These are phyloP conservation scores for Sesbania bispinosa DNA, from an alignment of 306 rosid genomes.

Conservation along the genomic window DNA sequence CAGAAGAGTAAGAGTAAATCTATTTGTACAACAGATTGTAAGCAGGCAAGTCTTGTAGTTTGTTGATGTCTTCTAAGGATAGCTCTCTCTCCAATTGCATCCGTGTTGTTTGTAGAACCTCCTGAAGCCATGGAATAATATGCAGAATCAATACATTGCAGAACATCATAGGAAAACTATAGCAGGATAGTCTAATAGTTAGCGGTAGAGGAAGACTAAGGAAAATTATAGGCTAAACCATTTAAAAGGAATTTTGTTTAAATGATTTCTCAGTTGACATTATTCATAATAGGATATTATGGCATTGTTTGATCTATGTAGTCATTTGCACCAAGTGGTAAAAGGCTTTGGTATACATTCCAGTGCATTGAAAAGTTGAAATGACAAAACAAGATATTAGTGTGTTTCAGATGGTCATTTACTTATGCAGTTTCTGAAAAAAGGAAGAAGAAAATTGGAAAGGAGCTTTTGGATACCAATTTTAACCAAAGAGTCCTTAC, in stretches of 20 bases:
- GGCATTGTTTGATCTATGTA: neutral
- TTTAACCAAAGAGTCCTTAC: neutral
- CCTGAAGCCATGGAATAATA: conserved; percentile 51
- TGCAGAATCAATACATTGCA: conserved; percentile 1
- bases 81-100: conserved; percentile 86
- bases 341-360: neutral
- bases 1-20: conserved; percentile 13
- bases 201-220: neutral
- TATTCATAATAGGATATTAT: neutral
- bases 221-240: neutral
- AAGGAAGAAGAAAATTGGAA: neutral
- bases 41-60: conserved; percentile 80
- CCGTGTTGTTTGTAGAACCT: conserved; percentile 74
- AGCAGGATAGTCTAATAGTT: neutral
- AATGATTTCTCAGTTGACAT: too few species aligned
- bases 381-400: neutral
- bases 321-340: neutral
- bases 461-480: neutral
- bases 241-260: neutral
- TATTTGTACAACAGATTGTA: conserved; percentile 74
- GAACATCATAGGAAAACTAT: neutral
- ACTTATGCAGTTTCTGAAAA: neutral
- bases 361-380: neutral
- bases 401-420: neutral
- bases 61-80: conserved; percentile 70